Conservation (phyloP, 1,284 basidiomycete species). For the Cystobasidium slooffiae region DNA sequence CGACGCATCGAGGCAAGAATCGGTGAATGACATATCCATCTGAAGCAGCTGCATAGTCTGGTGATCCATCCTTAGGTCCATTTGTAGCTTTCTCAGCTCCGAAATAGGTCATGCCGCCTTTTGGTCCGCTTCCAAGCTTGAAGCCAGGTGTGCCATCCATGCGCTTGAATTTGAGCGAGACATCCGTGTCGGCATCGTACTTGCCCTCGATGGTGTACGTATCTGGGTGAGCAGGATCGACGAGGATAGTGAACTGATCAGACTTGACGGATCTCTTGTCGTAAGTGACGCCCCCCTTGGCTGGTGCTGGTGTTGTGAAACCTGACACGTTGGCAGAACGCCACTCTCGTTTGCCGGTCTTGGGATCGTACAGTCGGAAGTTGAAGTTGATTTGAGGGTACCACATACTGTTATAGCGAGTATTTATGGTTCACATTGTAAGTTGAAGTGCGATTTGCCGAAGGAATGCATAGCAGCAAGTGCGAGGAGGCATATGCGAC, state of each 20-base stretch:
- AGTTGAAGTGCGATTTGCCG: not conserved
- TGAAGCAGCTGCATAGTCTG: conserved; percentile 55
- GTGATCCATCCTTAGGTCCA: conserved; percentile 61
- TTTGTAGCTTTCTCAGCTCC: conserved; percentile 62
- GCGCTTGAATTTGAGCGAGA: conserved; percentile 74
- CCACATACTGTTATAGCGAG: conserved; percentile 69
- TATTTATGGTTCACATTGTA: not conserved
- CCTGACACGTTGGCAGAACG: conserved; percentile 86
- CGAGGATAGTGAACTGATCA: conserved; percentile 77
- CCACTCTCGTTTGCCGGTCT: conserved; percentile 78
- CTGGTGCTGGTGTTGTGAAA: conserved; percentile 68
- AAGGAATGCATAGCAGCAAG: not conserved
- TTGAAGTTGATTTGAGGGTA: conserved; percentile 95
- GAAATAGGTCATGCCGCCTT: conserved; percentile 90
- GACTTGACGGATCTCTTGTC: conserved; percentile 87
- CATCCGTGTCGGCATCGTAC: conserved; percentile 76
- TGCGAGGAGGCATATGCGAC: conserved; percentile 1
- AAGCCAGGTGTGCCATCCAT: conserved; percentile 77
- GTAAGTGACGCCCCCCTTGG: conserved; percentile 58
- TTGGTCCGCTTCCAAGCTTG: conserved; percentile 85
- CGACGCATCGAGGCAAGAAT: conserved; percentile 78
- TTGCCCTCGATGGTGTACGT: conserved; percentile 80
- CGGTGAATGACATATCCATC: conserved; percentile 90
- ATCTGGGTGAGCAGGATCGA: conserved; percentile 68
- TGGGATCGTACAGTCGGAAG: conserved; percentile 85